Conservation (phyloP, 106 monocot genomes). For the Dendrobium chrysotoxum region DNA sequence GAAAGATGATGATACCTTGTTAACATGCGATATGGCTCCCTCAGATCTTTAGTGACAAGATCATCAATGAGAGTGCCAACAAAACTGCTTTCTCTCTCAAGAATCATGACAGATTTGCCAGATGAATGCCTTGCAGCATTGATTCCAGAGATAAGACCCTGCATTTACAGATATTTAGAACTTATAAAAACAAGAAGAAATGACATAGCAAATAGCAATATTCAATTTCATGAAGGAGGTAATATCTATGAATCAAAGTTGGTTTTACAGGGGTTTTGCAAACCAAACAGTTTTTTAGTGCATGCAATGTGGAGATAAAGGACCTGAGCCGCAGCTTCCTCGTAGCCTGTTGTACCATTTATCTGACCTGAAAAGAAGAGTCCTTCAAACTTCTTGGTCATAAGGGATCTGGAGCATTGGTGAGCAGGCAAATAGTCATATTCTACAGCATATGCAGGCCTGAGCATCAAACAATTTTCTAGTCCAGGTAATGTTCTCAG, state of each 20-base stretch:
- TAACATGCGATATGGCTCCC: slow-evolving; percentile 97
- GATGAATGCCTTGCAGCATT: slow-evolving; percentile 95
- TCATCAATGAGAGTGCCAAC: slow-evolving; percentile 97
- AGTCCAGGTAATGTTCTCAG: slow-evolving; percentile 93
- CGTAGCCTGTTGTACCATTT: slow-evolving; percentile 98
- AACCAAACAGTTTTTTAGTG: neutral
- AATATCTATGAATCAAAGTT: neutral
- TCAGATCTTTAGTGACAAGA: slow-evolving; percentile 98
- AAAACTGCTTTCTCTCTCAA: slow-evolving; percentile 99
- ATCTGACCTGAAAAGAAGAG: slow-evolving; percentile 98
- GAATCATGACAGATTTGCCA: slow-evolving; percentile 72
- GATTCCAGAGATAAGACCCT: slow-evolving; percentile 90
- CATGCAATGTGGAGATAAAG: neutral
- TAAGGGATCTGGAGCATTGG: slow-evolving; percentile 94
- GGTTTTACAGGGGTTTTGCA: neutral
- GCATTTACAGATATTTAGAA: neutral
- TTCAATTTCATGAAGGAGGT: neutral
- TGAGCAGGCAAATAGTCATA: slow-evolving; percentile 92
- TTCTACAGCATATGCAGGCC: slow-evolving; percentile 98
- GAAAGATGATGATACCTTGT: slow-evolving; percentile 63
- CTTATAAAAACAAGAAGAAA: neutral
- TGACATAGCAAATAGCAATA: neutral
- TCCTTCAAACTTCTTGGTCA: slow-evolving; percentile 93
- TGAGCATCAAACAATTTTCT: slow-evolving; percentile 86
- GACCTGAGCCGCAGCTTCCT: slow-evolving; percentile 99